Base-by-base conservation (phyloP, 805 yeast genomes). In the Saturnispora halmiae region DNA sequence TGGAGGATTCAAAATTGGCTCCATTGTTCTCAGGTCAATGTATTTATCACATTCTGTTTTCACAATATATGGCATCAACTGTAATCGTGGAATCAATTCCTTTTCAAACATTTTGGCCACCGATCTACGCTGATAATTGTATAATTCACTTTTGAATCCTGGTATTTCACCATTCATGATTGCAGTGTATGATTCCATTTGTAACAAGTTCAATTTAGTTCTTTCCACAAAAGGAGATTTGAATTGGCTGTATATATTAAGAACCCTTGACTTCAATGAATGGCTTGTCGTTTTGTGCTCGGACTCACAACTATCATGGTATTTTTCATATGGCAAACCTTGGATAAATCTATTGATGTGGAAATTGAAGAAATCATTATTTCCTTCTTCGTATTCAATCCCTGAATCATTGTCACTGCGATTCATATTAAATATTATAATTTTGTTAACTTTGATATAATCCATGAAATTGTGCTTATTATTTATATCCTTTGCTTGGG, bases 121-220 rank as follows among this genome's bases (percentile, higher is more conserved):
- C 0, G 86, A 77, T 37, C 72, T 66, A n/a, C 67, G 54, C 53
- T 80, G 87, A 49, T 77, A 80, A 3, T 66, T 65, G 51, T 77
- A 79, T 10, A 80, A 58, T 1, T 48, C 43, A 15, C 81, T 68
- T 33, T 59, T 65, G 37, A 80, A 60, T 0, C 84, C 85, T 1
- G 56, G 52, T 8, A 69, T 54, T 8, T 56, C 56, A 36, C 59
- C 56, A 27, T 55, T 46, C 28, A 57, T 40, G 13, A 65, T 51
- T 19, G 45, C 45, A 8, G 44, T 44, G 7, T 56, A 42, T 6
- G 52, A 21, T 2, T 51, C 53, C n/a, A 42, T 36, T 13, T 46
- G 44, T 14, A 52, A 59, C 6, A 45, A 27, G 11, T 52, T 51
- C 32, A 56, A 46, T 28, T 34, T 2, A 16, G 33, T 38, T 38